Conservation (phyloP, 106 monocot species). For the Posidonia australis region DNA sequence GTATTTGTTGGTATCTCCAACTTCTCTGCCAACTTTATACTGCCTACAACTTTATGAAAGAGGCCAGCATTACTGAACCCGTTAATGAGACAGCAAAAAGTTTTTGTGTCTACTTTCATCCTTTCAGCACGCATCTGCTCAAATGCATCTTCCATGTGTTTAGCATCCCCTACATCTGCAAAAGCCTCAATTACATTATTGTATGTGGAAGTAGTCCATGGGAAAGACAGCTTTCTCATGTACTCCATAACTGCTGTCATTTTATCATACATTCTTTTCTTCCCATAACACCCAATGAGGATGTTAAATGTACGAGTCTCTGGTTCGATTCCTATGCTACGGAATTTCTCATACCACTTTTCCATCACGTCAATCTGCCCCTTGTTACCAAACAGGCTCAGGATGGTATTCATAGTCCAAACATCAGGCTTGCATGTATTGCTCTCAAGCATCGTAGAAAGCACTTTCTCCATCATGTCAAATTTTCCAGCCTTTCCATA, state of each 20-base stretch:
- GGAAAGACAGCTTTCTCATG: conserved; percentile 70
- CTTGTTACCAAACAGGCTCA: conserved; percentile 54
- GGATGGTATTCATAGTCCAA: conserved; percentile 90
- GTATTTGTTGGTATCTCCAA: conserved; percentile 44
- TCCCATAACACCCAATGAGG: conserved; percentile 78
- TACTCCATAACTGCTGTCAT: conserved; percentile 90
- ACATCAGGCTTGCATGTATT: conserved; percentile 56
- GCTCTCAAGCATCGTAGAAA: conserved; percentile 63
- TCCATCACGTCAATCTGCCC: conserved; percentile 76
- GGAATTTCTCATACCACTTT: conserved; percentile 89
- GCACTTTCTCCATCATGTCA: conserved; percentile 70
- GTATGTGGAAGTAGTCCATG: conserved; percentile 90
- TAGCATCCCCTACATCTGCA: conserved; percentile 68
- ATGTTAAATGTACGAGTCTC: conserved; percentile 84
- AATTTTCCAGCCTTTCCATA: conserved; percentile 73
- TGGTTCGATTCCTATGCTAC: conserved; percentile 70
- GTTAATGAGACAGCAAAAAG: conserved; percentile 71
- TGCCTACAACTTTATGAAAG: conserved; percentile 78
- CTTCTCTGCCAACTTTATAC: conserved; percentile 73
- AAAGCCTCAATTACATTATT: conserved; percentile 88
- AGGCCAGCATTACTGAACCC: conserved; percentile 72
- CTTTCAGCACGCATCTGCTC: conserved; percentile 78
- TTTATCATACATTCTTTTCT: conserved; percentile 70
- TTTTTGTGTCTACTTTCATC: conserved; percentile 82
- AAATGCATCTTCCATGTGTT: conserved; percentile 77